Evolutionary conservation across 805 yeast species (phyloP), one percentile per base, ranked within the genome.

Genomic region (Candida ascalaphidarum): DNA sequence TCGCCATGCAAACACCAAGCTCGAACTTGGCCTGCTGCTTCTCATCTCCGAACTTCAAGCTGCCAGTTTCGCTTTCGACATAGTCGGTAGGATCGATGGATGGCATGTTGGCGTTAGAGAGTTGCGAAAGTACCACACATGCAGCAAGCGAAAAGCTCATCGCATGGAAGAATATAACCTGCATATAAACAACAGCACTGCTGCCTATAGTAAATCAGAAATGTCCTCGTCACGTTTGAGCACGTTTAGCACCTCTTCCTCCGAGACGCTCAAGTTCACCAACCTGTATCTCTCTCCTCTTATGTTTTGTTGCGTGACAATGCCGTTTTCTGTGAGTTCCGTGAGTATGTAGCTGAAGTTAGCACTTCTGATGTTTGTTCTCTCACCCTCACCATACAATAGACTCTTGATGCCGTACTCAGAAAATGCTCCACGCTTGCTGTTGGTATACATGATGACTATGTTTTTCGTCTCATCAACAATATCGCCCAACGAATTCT

Each of bases 1-100:
- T 57, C 20, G 82, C 77, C 94, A 88, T 81, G 17, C 95, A 79
- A 2, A 84, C 88, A 8, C 96, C 98, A 10, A 92, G 68, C 55
- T 89, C 97, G 47, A 92, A 86, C 38, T 81, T 76, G 11, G 82
- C 85, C 53, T 82, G 94, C 40, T 76, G 82, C 41, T 70, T 72
- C 30, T 71, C 79, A 38, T 81, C 74, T 5, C 43, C 37, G 36
- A 76, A 75, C 20, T 41, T 41, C 25, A 77, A 48, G 11, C 56
- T 48, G 14, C 64, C 74, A 23, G 55, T 59, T 22, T 51, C 54
- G 1, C 72, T 77, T 41, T 74, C 77, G 2, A 77, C 76, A 40
- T 48, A 73, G 27, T 71, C 80, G 14, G 70, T 50, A 12, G 65
- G 63, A 36, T 63, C 68, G 14, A 63, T 62, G 10, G 47, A 32